Evolutionary conservation across 192 early-diverging fungal genomes (phyloP), one percentile per base, ranked within the genome.

Genomic region (Fimicolochytrium jonesii): DNA sequence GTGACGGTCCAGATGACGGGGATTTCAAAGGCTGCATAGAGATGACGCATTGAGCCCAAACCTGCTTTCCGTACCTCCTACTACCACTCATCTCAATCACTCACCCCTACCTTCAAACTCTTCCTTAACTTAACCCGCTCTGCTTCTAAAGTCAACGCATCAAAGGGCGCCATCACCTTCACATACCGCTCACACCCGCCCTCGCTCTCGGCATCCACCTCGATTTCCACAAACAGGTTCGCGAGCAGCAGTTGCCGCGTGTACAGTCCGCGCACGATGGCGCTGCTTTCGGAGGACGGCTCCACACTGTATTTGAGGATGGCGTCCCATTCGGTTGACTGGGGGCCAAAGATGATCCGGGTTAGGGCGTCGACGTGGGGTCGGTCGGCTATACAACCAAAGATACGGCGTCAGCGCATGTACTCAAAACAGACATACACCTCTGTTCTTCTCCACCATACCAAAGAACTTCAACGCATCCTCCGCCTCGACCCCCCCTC

Each of bases 161-260:
- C 56, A 46, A 59, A 59, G 18, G 56, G 56, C 42, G 56, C 56
- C 56, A 59, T 42, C 15, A 59, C 30, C 29, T 59, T 59, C 2
- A 59, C 56, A 45, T 26, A 59, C 26, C 56, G 56, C 42, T 59
- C 56, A n/a, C 17, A 22, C 3, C 45, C 2, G 15, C 45, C 29
- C 17, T 45, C 39, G 20, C 56, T 42, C 3, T 59, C 56, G 18
- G 29, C 15, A 56, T 56, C 54, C 25, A 56, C 54, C 32, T 59
- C 56, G n/a, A 59, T 32, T 42, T 59, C 56, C 11, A 59, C 18
- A 26, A 59, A 59, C 56, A 59, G 18, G 25, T 59, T 59, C 15
- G 56, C 56, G 22, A 43, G 56, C 29, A 59, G 56, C 56, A 59
- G 42, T 42, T 59, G 39, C 13, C 56, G 56, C 23, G 39, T 59